These are phyloP conservation scores for Wilhelminamyces savonicus DNA, from an alignment of 805 yeast species.

Conservation along the genomic window DNA sequence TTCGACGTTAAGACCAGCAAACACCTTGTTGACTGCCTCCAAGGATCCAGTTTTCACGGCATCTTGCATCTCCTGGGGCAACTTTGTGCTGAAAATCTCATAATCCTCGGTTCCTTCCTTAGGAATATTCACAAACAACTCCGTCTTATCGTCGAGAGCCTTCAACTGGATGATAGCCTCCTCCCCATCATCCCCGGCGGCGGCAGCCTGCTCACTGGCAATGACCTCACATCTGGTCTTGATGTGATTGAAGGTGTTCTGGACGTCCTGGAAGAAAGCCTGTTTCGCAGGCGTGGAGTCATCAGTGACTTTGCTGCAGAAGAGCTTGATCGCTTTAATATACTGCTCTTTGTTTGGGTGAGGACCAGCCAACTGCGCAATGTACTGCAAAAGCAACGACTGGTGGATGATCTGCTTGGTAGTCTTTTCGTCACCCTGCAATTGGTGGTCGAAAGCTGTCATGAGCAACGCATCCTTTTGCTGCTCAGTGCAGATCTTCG, in stretches of 20 bases:
- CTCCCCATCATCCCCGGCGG: slow-evolving; percentile 23
- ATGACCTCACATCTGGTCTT: slow-evolving; percentile 67
- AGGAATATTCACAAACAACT: slow-evolving; percentile 68
- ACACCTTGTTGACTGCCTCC: slow-evolving; percentile 77
- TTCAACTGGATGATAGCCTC: slow-evolving; percentile 83
- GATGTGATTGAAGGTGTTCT: slow-evolving; percentile 70
- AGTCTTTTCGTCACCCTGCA: slow-evolving; percentile 47
- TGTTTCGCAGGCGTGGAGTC: slow-evolving; percentile 52
- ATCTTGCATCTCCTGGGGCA: slow-evolving; percentile 57
- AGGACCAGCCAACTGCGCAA: slow-evolving; percentile 40
- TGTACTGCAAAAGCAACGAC: slow-evolving; percentile 72
- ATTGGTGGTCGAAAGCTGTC: slow-evolving; percentile 83
- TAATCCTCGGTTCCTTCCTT: slow-evolving; percentile 47
- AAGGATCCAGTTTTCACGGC: slow-evolving; percentile 71
- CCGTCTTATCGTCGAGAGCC: slow-evolving; percentile 78
- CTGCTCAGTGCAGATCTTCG: slow-evolving; percentile 66
- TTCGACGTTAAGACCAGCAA: slow-evolving; percentile 62
- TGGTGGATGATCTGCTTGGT: slow-evolving; percentile 73
- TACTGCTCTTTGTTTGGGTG: slow-evolving; percentile 21
- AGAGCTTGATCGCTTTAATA: slow-evolving; percentile 49
- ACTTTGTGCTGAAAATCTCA: slow-evolving; percentile 45
- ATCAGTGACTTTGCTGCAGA: slow-evolving; percentile 58
- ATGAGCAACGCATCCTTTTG: slow-evolving; percentile 90
- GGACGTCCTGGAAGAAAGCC: slow-evolving; percentile 70
- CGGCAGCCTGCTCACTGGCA: slow-evolving; percentile 39